Percentiles rank a stretch among this genome's conserved stretches.
phyloP scores from a whole-genome alignment of 257 asterid genomes.

The Lavandula angustifolia region DNA sequence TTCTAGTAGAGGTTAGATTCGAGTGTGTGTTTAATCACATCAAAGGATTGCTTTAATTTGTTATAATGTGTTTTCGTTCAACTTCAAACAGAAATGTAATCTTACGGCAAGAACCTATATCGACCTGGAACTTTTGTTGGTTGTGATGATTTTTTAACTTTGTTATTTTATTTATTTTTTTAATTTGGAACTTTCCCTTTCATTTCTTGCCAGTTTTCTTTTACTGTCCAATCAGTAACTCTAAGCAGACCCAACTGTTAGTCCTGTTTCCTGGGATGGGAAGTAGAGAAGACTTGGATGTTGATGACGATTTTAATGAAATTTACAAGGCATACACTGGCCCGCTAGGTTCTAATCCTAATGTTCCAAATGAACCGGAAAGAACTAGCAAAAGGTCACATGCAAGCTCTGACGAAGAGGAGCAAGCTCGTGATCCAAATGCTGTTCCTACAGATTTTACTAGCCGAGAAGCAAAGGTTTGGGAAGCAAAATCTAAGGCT shows the following conservation, averaged over 20 bases:
- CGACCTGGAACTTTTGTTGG: background rate
- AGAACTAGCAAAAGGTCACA: slow-evolving; percentile 63
- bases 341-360: slow-evolving; percentile 60
- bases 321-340: slow-evolving; percentile 94
- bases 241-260: slow-evolving; percentile 34
- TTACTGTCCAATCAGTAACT: slow-evolving; percentile 1
- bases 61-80: background rate
- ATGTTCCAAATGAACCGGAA: slow-evolving; percentile 49
- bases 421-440: slow-evolving; percentile 78
- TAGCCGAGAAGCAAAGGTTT: slow-evolving; percentile 97
- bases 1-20: background rate
- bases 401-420: slow-evolving; percentile 86
- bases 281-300: slow-evolving; percentile 64
- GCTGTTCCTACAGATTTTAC: slow-evolving; percentile 99
- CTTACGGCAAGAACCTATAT: background rate
- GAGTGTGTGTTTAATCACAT: slow-evolving; percentile 5
- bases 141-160: too few species aligned
- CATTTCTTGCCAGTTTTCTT: background rate
- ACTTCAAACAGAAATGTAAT: background rate
- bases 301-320: slow-evolving; percentile 88
- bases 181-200: background rate
- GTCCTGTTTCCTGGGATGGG: slow-evolving; percentile 50
- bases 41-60: background rate
- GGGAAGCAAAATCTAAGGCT: slow-evolving; percentile 99
- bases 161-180: background rate